A percentile compares a stretch with the other conserved stretches of the same genome.
phyloP scores from a whole-genome alignment of 768 basidiomycete species.

The Calocera viscosa region DNA sequence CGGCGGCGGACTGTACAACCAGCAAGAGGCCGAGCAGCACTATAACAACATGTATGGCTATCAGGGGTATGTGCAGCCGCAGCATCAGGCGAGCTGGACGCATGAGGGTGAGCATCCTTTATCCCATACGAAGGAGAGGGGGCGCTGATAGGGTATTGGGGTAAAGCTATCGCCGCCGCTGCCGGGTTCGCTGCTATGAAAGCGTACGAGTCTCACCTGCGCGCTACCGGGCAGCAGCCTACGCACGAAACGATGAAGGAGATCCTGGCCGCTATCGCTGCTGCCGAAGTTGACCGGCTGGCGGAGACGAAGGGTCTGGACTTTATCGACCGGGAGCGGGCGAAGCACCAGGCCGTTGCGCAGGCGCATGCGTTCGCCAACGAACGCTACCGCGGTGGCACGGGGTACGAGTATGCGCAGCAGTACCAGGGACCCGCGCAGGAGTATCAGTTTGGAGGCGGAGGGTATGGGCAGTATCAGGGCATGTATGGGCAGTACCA shows the following conservation, averaged over 20 bases:
- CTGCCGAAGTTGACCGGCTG: slow-evolving; percentile 31
- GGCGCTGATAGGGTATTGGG: neutral
- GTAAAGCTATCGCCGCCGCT: slow-evolving; percentile 23
- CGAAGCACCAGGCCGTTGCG: slow-evolving; percentile 18
- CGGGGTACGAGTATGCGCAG: slow-evolving; percentile 18
- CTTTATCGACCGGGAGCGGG: slow-evolving; percentile 19
- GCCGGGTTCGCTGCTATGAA: slow-evolving; percentile 32
- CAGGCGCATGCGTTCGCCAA: slow-evolving; percentile 20
- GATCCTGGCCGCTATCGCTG: slow-evolving; percentile 29
- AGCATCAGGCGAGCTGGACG: slow-evolving; percentile 19
- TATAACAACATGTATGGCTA: neutral
- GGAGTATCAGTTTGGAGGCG: slow-evolving; percentile 16
- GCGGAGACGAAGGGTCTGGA: slow-evolving; percentile 31
- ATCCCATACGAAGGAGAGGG: neutral
- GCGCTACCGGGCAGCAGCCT: slow-evolving; percentile 24
- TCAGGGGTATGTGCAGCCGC: slow-evolving; percentile 12
- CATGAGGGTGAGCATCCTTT: slow-evolving; percentile 17
- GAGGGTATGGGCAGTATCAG: slow-evolving; percentile 14
- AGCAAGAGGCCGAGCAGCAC: neutral
- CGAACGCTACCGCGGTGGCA: slow-evolving; percentile 17
- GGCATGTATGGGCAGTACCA: slow-evolving; percentile 11
- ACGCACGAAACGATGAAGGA: slow-evolving; percentile 28
- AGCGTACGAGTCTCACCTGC: slow-evolving; percentile 29
- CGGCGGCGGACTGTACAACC: neutral
- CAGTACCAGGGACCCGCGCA: slow-evolving; percentile 13